These are phyloP conservation scores for Auriscalpium microsporum DNA, from an alignment of 768 basidiomycete genomes.

Conservation along the genomic window DNA sequence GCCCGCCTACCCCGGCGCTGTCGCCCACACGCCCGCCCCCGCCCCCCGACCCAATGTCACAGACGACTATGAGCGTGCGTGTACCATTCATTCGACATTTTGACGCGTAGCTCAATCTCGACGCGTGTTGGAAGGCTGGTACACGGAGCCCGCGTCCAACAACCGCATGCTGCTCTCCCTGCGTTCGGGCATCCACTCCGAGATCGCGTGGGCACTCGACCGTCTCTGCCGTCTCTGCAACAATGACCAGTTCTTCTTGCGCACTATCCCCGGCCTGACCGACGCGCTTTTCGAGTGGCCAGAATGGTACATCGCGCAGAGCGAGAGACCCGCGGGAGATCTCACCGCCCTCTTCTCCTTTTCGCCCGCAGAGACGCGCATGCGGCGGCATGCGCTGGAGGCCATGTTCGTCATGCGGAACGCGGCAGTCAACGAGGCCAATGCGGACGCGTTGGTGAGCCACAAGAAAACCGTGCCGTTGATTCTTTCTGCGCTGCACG, in stretches of 20 bases:
- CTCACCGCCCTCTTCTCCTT: constrained; percentile 45
- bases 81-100: constrained; percentile 1
- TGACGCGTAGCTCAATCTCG: not conserved
- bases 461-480: constrained; percentile 58
- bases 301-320: constrained; percentile 60
- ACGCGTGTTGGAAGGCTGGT: constrained; percentile 52
- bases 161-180: constrained; percentile 92
- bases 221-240: constrained; percentile 73
- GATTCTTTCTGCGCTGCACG: constrained; percentile 55
- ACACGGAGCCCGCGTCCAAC: constrained; percentile 66
- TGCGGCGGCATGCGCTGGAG: constrained; percentile 73
- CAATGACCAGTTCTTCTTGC: constrained; percentile 71
- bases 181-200: constrained; percentile 71
- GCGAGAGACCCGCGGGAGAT: constrained; percentile 1
- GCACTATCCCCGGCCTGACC: constrained; percentile 66
- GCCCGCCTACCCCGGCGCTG: not conserved
- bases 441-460: constrained; percentile 49
- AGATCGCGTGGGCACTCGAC: constrained; percentile 86
- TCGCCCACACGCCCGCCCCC: constrained; percentile 1
- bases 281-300: constrained; percentile 87
- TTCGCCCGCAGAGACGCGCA: constrained; percentile 39
- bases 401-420: constrained; percentile 85
- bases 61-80: constrained; percentile 70
- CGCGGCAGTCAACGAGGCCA: constrained; percentile 59
- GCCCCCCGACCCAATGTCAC: constrained; percentile 28